Conservation (phyloP, 305 asterid species). For the Solanum hybrid region DNA sequence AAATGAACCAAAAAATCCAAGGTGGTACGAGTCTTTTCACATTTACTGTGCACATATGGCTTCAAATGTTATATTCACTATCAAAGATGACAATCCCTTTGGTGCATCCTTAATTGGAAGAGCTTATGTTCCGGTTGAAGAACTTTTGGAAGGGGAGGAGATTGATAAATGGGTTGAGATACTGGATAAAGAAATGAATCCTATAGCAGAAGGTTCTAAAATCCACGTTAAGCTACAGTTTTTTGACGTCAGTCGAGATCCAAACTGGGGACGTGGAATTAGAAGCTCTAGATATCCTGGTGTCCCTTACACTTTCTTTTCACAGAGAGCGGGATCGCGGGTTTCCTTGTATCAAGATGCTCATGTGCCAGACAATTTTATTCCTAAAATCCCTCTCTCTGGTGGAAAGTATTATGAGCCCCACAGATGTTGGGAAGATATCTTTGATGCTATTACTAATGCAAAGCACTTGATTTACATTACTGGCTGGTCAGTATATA, state of each 20-base stretch:
- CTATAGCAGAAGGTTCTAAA: slow-evolving; percentile 46
- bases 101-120: slow-evolving; percentile 75
- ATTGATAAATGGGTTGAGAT: slow-evolving; percentile 61
- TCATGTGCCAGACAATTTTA: slow-evolving; percentile 59
- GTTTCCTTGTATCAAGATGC: slow-evolving; percentile 71
- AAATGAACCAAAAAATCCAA: slow-evolving; percentile 39
- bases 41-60: slow-evolving; percentile 78
- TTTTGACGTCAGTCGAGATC: slow-evolving; percentile 47
- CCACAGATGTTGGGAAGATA: slow-evolving; percentile 77
- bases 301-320: slow-evolving; percentile 67
- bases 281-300: slow-evolving; percentile 46
- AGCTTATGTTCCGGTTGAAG: slow-evolving; percentile 58
- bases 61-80: slow-evolving; percentile 59
- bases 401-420: slow-evolving; percentile 63
- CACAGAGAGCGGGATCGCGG: slow-evolving; percentile 55
- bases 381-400: slow-evolving; percentile 59
- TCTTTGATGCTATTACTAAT: slow-evolving; percentile 59
- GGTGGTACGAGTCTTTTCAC: slow-evolving; percentile 78
- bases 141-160: slow-evolving; percentile 53
- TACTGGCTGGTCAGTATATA: slow-evolving; percentile 83
- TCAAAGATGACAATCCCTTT: slow-evolving; percentile 58
- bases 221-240: slow-evolving; percentile 64
- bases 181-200: slow-evolving; percentile 43
- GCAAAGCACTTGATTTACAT: slow-evolving; percentile 77
- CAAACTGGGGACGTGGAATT: slow-evolving; percentile 52